Base-by-base conservation (phyloP, 2,329 filamentous ascomycete species). In the Fusarium virguliforme region DNA sequence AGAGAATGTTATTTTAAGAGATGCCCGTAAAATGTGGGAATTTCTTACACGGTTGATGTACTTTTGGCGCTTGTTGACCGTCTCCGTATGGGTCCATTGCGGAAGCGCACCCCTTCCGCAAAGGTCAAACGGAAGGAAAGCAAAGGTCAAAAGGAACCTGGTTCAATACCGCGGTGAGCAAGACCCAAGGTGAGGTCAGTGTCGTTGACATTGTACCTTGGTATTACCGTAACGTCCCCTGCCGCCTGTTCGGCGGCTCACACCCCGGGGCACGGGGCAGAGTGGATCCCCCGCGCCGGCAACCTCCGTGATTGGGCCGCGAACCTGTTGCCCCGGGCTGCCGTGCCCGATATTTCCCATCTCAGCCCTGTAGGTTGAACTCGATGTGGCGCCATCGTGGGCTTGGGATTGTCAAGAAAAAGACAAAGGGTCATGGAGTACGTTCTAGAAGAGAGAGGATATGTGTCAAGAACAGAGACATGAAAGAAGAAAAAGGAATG, bases 261-360 rank as follows among this genome's bases (percentile, higher is more conserved):
- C 43, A 48, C 43, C 43, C 43, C 43, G 32, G 43, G 6, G 28
- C 28, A 30, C 8, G 28, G 28, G 28, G 5, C 18, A 18, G 18
- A 18, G 43, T 48, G 43, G 73, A 66, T 58, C 41, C 65, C 43
- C 68, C 60, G 66, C 62, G 68, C 68, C 66, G 68, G 70, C 41
- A 73, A 46, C 64, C 64, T 63, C 74, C 72, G 74, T 75, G 68
- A 76, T 75, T 75, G 74, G 74, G 46, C 57, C 53, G 70, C 60
- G 41, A 10, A 35, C 56, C 24, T 63, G 64, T 43, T 64, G 56
- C 50, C 59, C 56, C 30, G 50, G 63, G 64, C 26, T 60, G 46
- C 67, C 57, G 65, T 56, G 56, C 41, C 64, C 51, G 55, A 58
- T 41, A 65, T 61, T 71, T 60, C 40, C 32, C 40, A 60, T 53